Evolutionary conservation across 257 asterid genomes (phyloP).

Genomic region (Solanum peruvianum): DNA sequence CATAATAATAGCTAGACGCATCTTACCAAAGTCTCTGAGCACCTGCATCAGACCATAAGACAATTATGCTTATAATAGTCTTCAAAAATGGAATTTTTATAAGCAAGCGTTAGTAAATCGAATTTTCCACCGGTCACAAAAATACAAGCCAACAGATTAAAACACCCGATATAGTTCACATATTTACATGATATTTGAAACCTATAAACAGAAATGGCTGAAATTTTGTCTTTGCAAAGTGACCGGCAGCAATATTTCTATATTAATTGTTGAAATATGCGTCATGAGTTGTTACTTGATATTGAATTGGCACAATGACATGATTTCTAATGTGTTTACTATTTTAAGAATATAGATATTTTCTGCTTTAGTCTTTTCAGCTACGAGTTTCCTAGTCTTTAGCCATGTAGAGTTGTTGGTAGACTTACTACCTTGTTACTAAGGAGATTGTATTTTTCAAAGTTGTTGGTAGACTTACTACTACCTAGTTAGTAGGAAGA

Average conservation of each 20-base stretch:
- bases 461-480: too few relatives aligned
- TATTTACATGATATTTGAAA: not conserved
- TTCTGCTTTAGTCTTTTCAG: too few relatives aligned
- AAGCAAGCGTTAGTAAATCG: not conserved
- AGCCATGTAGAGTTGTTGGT: too few relatives aligned
- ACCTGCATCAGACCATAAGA: constrained; percentile 26
- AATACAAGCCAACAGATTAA: not conserved
- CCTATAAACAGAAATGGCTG: not conserved
- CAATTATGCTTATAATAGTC: not conserved
- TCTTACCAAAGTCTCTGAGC: constrained; percentile 66
- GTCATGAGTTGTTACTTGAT: too few relatives aligned
- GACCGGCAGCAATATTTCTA: not conserved
- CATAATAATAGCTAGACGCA: constrained; percentile 53
- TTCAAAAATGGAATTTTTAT: not conserved
- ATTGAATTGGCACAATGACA: too few relatives aligned
- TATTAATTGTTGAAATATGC: not conserved
- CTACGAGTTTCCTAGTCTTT: too few relatives aligned
- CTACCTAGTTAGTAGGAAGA: too few relatives aligned
- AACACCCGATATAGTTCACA: not conserved
- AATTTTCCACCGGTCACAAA: not conserved
- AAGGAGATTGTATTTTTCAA: too few relatives aligned
- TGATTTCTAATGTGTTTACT: too few relatives aligned
- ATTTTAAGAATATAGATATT: too few relatives aligned
- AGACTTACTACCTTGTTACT: too few relatives aligned
- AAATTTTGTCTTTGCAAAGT: not conserved